phyloP scores from a whole-genome alignment of 192 early-diverging fungal genomes.

The Podochytrium sp. region DNA sequence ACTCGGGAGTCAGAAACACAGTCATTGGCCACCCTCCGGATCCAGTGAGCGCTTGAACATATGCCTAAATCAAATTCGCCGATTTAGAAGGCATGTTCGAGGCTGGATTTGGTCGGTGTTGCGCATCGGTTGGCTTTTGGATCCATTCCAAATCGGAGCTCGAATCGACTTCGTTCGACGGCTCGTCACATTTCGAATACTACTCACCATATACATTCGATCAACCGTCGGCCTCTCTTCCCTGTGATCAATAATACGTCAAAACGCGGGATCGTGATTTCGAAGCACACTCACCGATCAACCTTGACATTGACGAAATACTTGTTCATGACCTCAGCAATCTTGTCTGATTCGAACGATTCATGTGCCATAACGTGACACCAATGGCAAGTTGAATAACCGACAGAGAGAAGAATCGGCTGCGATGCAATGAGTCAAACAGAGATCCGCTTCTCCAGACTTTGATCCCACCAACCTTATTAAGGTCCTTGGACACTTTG shows the following conservation, averaged over 20 bases:
- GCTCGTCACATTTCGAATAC: neutral
- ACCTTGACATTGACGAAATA: constrained; percentile 67
- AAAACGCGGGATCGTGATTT: no score
- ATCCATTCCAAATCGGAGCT: constrained; percentile 17
- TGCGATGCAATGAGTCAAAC: constrained; percentile 39
- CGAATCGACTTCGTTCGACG: no score
- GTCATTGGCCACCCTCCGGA: constrained; percentile 74
- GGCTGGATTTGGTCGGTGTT: no score
- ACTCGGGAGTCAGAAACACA: constrained; percentile 61
- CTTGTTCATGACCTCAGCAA: constrained; percentile 66
- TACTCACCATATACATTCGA: constrained; percentile 62
- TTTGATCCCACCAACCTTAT: neutral
- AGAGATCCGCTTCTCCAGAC: constrained; percentile 16
- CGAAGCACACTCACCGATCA: constrained; percentile 13
- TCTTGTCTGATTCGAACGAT: constrained; percentile 59
- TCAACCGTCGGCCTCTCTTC: constrained; percentile 68
- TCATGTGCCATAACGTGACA: constrained; percentile 73
- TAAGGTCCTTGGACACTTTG: constrained; percentile 41
- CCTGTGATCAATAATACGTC: constrained; percentile 29
- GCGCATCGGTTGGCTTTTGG: neutral
- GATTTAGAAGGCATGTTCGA: no score
- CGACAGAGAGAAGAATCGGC: constrained; percentile 69
- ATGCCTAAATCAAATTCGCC: constrained; percentile 54
- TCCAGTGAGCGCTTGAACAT: constrained; percentile 61
- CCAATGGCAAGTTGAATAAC: constrained; percentile 70